Evolutionary conservation across 768 basidiomycete genomes (phyloP).

Genomic region (Naganishia vaughanmartiniae): DNA sequence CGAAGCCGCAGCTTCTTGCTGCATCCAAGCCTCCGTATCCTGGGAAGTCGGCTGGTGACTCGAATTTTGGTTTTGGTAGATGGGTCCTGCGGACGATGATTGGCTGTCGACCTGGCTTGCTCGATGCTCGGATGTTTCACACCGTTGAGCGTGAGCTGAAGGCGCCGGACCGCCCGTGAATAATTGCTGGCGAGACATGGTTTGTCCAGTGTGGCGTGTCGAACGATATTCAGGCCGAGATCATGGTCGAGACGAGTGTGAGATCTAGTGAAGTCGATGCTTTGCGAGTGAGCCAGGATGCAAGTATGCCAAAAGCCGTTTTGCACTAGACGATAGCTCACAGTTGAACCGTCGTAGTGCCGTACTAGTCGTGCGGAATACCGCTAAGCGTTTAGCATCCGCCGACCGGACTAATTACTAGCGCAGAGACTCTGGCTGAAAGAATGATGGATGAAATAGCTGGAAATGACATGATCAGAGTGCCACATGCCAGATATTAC

Average conservation of each 20-base stretch:
- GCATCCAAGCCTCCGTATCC: neutral
- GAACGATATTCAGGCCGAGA: neutral
- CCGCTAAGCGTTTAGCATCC: neutral
- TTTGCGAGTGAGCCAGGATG: too few species aligned
- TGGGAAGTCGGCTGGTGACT: neutral
- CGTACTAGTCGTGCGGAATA: neutral
- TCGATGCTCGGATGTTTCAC: neutral
- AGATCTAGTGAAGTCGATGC: neutral
- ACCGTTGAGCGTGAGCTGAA: neutral
- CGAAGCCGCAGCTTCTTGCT: neutral
- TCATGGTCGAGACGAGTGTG: neutral
- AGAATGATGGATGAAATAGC: too few species aligned
- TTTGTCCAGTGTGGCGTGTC: neutral
- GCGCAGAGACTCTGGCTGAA: neutral
- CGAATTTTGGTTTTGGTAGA: neutral
- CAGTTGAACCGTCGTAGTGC: neutral
- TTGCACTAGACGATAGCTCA: too few species aligned
- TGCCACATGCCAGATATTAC: too few species aligned
- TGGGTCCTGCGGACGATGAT: neutral
- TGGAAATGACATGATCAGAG: too few species aligned
- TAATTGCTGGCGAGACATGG: neutral
- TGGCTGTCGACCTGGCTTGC: neutral
- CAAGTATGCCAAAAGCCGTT: too few species aligned
- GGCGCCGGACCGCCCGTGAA: neutral
- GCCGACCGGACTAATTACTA: constrained; percentile 6